Base-by-base conservation (phyloP, 495 filamentous ascomycete genomes). In the Choiromyces venosus region DNA sequence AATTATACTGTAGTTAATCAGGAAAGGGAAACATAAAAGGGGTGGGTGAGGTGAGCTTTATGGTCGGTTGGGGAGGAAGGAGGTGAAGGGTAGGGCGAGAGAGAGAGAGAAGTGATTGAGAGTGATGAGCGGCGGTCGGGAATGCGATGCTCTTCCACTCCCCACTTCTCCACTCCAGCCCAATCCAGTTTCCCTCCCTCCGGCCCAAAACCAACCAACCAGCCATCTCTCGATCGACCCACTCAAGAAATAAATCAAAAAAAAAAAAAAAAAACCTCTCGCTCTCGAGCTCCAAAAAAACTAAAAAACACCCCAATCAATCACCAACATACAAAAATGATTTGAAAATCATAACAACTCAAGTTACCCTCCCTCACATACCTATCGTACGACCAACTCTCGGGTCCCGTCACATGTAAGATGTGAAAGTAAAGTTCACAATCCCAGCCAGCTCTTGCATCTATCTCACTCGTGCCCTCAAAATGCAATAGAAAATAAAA, bases 1-100 rank as follows among this genome's bases (percentile, higher is more conserved):
- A 61, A 33, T n/a, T n/a, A 61, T 61, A 61, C n/a, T 5, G 52
- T 8, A 61, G 52, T 61, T 16, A 29, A 61, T 61, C 52, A 4
- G 52, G 33, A 61, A 33, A 61, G 52, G 52, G 52, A 61, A 33
- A 4, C 25, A 61, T 16, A 46, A 25, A 61, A 61, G n/a, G n/a
- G n/a, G 33, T 61, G 25, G 29, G 46, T 29, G 52, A 25, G 33
- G 52, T n/a, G 52, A 61, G 52, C 25, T 61, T 14, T n/a, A 61
- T n/a, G 52, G 14, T 25, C 29, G 52, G 52, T 33, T 29, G 46
- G 46, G 46, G 46, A 56, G 46, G 64, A 33, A 6, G 39, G 36
- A 29, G 69, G 70, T 37, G 56, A 70, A 56, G 70, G 70, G 64
- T 67, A n/a, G 9, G 21, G 39, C 33, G 36, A 44, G 70, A 33